Conservation (phyloP, 2,329 filamentous ascomycete genomes). For the Monosporascus sp. region DNA sequence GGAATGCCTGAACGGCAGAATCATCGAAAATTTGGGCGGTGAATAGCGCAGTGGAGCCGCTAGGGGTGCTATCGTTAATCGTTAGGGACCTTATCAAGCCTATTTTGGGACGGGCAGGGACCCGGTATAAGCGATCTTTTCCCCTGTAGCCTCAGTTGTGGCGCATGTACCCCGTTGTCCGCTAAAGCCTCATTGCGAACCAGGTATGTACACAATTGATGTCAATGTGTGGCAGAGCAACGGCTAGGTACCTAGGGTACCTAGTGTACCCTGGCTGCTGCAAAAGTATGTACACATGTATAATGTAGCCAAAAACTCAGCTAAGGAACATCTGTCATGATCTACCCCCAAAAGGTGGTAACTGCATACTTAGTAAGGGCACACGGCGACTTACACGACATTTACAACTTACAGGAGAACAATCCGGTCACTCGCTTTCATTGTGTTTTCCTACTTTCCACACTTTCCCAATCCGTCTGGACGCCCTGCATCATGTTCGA, state of each 20-base stretch:
- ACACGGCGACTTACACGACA: neutral
- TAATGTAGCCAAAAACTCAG: no score
- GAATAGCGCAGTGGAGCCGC: neutral
- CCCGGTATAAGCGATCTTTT: neutral
- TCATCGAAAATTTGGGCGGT: constrained; percentile 15
- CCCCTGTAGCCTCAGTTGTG: neutral
- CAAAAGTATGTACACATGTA: no score
- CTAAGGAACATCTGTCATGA: constrained; percentile 3
- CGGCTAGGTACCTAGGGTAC: neutral
- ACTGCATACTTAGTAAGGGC: neutral
- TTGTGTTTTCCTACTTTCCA: neutral
- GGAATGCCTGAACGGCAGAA: constrained; percentile 10
- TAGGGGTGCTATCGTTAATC: neutral
- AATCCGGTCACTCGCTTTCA: neutral
- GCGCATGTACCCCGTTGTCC: neutral
- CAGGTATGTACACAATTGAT: no score
- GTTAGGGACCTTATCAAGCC: neutral
- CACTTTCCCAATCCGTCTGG: constrained; percentile 1
- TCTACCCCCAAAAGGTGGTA: neutral
- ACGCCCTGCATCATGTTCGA: constrained; percentile 39
- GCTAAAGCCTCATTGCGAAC: no score
- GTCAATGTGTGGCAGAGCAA: no score
- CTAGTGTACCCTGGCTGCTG: neutral
- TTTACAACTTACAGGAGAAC: neutral
- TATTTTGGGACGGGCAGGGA: neutral